These are phyloP conservation scores for Epithemia pelagica DNA, from an alignment of 108 stramenopile species.

Conservation along the genomic window DNA sequence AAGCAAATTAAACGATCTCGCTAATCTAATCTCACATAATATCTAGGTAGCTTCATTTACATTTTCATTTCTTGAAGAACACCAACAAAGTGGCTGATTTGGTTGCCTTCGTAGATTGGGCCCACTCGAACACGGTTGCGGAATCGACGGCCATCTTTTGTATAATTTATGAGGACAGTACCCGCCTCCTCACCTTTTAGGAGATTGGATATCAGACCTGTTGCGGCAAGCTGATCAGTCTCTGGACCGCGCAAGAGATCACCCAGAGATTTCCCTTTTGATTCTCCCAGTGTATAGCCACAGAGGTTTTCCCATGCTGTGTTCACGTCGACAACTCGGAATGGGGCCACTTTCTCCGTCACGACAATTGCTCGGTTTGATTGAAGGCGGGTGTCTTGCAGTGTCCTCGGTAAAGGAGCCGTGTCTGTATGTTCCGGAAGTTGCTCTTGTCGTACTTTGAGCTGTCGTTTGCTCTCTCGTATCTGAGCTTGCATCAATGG, in stretches of 20 bases:
- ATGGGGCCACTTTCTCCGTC: slow-evolving; percentile 53
- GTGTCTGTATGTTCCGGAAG: not conserved
- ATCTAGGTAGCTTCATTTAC: not conserved
- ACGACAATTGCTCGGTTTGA: slow-evolving; percentile 57
- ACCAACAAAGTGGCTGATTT: slow-evolving; percentile 61
- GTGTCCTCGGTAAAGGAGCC: slow-evolving; percentile 24
- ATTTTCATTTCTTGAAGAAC: slow-evolving; percentile 51
- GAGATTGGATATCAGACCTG: slow-evolving; percentile 41
- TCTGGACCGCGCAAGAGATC: slow-evolving; percentile 53
- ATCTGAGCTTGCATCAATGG: not conserved
- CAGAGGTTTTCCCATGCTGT: slow-evolving; percentile 65
- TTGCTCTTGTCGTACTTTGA: not conserved
- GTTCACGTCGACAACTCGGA: slow-evolving; percentile 63
- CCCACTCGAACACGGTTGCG: slow-evolving; percentile 62
- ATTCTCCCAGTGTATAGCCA: slow-evolving; percentile 52
- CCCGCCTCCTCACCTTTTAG: slow-evolving; percentile 60
- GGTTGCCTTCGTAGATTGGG: slow-evolving; percentile 44
- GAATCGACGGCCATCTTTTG: slow-evolving; percentile 54
- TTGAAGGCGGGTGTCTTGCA: slow-evolving; percentile 26
- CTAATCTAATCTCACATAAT: no score
- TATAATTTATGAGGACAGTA: slow-evolving; percentile 65
- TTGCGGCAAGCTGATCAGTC: slow-evolving; percentile 42
- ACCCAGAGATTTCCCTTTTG: slow-evolving; percentile 48
- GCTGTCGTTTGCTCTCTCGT: slow-evolving; percentile 4
- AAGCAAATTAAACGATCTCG: no score